Conservation (phyloP, 805 yeast species). For the Hanseniaspora mollemarum region DNA sequence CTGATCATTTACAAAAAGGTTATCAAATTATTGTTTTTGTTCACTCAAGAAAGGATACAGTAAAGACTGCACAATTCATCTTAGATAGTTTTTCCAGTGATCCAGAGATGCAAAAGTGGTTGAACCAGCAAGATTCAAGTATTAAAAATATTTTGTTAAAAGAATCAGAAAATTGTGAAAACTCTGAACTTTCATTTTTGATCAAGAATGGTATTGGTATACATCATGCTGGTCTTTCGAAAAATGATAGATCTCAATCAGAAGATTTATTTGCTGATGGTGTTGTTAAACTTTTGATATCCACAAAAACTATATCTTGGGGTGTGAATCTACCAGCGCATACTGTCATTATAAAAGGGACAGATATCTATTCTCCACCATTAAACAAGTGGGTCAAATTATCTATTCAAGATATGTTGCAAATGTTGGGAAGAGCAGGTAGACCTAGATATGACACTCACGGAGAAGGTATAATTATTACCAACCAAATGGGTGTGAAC, state of each 20-base stretch:
- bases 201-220: constrained; percentile 68
- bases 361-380: constrained; percentile 86
- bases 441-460: constrained; percentile 84
- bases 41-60: constrained; percentile 87
- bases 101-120: constrained; percentile 36
- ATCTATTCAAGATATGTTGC: constrained; percentile 90
- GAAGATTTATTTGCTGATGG: constrained; percentile 88
- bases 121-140: constrained; percentile 43
- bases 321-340: constrained; percentile 95
- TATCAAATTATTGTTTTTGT: constrained; percentile 83
- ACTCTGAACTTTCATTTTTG: constrained; percentile 45
- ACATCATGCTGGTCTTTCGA: constrained; percentile 82
- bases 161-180: constrained; percentile 49
- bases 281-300: constrained; percentile 66
- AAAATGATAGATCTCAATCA: constrained; percentile 59
- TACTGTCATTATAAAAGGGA: constrained; percentile 85
- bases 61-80: constrained; percentile 66
- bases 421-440: constrained; percentile 98
- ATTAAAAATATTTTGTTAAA: constrained; percentile 49
- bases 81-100: constrained; percentile 49
- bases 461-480: constrained; percentile 90
- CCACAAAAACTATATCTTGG: constrained; percentile 93
- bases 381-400: constrained; percentile 79
- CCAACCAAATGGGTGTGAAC: constrained; percentile 73
- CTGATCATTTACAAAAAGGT: constrained; percentile 40